Conservation (phyloP, 2,329 filamentous ascomycete genomes). For the Epichloe bromicola region DNA sequence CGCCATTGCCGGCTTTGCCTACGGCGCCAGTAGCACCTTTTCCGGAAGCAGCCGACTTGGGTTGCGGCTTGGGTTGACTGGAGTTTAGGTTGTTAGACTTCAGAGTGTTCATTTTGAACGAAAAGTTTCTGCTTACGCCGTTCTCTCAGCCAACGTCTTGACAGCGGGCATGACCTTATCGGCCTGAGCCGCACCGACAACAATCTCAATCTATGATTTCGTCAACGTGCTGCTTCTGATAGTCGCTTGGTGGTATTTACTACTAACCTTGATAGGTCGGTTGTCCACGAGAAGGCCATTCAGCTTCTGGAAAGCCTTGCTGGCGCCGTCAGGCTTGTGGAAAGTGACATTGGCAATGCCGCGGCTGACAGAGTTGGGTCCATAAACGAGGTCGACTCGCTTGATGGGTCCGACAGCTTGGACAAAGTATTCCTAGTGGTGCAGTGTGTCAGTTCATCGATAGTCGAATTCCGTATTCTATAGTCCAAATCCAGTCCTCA, state of each 20-base stretch:
- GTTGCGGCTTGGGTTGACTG: conserved; percentile 36
- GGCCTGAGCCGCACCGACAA: conserved; percentile 64
- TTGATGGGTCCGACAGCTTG: conserved; percentile 83
- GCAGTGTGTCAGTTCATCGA: conserved; percentile 53
- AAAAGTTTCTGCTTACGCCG: conserved; percentile 38
- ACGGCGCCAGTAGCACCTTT: conserved; percentile 35
- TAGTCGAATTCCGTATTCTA: conserved; percentile 11
- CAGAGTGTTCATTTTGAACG: neutral
- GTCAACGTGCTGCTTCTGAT: conserved; percentile 11
- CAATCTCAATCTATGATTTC: conserved; percentile 63
- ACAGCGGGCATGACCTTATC: conserved; percentile 52
- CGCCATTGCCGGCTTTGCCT: conserved; percentile 24
- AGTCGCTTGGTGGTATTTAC: neutral
- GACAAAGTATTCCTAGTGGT: conserved; percentile 85
- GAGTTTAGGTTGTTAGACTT: conserved; percentile 1
- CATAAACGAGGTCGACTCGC: conserved; percentile 83
- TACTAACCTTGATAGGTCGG: conserved; percentile 68
- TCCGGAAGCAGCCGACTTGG: conserved; percentile 65
- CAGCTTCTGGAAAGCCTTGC: conserved; percentile 68
- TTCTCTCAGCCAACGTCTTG: conserved; percentile 69
- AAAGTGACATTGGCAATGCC: conserved; percentile 89
- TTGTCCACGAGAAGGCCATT: conserved; percentile 87
- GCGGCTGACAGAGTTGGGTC: conserved; percentile 80
- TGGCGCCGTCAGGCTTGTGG: conserved; percentile 64
- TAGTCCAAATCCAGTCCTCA: conserved; percentile 17